Evolutionary conservation across 2,329 filamentous ascomycete species (phyloP).

Genomic region (Apiospora kogelbergensis): DNA sequence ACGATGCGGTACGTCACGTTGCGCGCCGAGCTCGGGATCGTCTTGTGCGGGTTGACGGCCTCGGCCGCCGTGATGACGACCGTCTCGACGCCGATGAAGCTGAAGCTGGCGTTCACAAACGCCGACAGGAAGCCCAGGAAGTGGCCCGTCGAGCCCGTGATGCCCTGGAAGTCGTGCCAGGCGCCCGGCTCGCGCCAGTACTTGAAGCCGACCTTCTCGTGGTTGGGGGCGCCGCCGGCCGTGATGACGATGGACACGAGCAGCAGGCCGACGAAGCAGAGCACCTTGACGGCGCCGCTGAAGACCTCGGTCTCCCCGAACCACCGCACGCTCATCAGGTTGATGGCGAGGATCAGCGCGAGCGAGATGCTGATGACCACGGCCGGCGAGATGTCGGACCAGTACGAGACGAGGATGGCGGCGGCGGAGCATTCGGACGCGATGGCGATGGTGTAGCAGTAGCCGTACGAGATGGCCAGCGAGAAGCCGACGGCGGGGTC

Average conservation of each 20-base stretch:
- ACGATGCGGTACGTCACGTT: constrained; percentile 17
- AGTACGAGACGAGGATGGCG: constrained; percentile 25
- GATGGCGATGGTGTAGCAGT: constrained; percentile 32
- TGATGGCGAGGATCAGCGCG: constrained; percentile 14
- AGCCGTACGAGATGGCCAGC: constrained; percentile 38
- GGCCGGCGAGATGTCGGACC: constrained; percentile 20
- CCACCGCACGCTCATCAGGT: constrained; percentile 13
- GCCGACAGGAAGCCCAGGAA: constrained; percentile 41
- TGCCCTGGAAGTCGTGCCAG: constrained; percentile 43
- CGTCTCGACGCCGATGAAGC: constrained; percentile 33
- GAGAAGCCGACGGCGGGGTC: constrained; percentile 29
- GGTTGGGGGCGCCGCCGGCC: constrained; percentile 48
- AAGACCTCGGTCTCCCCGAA: constrained; percentile 18
- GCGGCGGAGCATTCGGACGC: constrained; percentile 33
- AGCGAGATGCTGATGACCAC: constrained; percentile 30
- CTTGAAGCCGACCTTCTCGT: constrained; percentile 49
- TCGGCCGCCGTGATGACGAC: constrained; percentile 39
- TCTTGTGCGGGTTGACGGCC: constrained; percentile 36
- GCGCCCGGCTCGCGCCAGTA: constrained; percentile 53
- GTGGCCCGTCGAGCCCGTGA: constrained; percentile 30
- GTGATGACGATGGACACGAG: constrained; percentile 49
- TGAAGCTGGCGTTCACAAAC: constrained; percentile 32
- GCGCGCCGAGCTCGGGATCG: constrained; percentile 34
- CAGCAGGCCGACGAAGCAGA: constrained; percentile 48
- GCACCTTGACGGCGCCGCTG: constrained; percentile 17